phyloP scores from a whole-genome alignment of 768 basidiomycete genomes.

The Multifurca ochricompacta region DNA sequence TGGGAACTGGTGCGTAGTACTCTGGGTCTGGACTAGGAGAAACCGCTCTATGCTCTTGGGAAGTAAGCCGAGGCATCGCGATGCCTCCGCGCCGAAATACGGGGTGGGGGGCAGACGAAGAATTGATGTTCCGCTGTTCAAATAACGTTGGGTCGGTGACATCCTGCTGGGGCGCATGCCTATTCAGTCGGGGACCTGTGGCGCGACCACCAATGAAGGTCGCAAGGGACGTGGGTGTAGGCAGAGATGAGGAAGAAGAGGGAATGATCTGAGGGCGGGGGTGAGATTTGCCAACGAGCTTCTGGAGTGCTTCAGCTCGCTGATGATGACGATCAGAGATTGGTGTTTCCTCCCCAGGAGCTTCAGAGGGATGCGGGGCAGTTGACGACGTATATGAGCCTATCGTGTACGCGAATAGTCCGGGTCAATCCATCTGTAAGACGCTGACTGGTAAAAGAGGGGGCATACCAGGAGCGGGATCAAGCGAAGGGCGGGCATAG shows the following conservation, averaged over 20 bases:
- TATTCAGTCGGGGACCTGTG: conserved; percentile 64
- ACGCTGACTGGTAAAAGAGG: neutral
- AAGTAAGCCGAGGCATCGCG: conserved; percentile 66
- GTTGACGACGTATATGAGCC: neutral
- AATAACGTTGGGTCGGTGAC: conserved; percentile 57
- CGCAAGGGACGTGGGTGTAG: conserved; percentile 62
- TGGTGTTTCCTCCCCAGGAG: neutral
- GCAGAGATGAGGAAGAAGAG: conserved; percentile 6
- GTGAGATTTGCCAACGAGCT: conserved; percentile 4
- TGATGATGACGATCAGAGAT: neutral
- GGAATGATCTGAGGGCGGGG: neutral
- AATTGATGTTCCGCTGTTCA: conserved; percentile 47
- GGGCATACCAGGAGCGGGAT: conserved; percentile 25
- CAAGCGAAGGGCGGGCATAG: conserved; percentile 32
- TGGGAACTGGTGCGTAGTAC: neutral
- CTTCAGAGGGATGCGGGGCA: neutral
- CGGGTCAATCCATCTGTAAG: conserved; percentile 3
- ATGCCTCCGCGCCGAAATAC: conserved; percentile 68
- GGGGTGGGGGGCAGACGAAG: conserved; percentile 50
- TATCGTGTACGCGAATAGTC: neutral
- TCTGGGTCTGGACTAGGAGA: conserved; percentile 1
- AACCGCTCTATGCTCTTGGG: conserved; percentile 16
- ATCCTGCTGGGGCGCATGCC: conserved; percentile 65
- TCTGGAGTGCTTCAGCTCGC: conserved; percentile 9
- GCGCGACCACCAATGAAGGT: conserved; percentile 77